Evolutionary conservation across 2,329 filamentous ascomycete genomes (phyloP).

Genomic region (Colletotrichum costaricense): DNA sequence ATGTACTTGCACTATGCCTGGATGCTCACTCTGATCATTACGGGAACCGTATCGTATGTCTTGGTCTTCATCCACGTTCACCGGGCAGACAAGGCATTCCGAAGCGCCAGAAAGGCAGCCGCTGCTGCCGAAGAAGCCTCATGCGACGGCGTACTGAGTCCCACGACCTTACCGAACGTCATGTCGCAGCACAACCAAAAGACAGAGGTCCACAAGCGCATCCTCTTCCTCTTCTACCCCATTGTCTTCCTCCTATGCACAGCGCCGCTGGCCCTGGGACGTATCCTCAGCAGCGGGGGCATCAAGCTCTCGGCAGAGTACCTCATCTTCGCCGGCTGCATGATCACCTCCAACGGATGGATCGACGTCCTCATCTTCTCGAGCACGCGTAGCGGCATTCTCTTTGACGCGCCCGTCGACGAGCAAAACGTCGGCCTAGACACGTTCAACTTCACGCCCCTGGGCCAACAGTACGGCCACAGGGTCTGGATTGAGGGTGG

Average conservation of each 20-base stretch:
- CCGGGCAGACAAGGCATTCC: not conserved
- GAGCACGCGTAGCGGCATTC: conserved; percentile 49
- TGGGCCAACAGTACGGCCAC: conserved; percentile 20
- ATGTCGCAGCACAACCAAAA: not conserved
- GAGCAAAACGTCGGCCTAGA: conserved; percentile 21
- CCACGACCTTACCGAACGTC: not conserved
- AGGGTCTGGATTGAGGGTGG: conserved; percentile 17
- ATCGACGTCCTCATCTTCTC: conserved; percentile 54
- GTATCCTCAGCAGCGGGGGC: conserved; percentile 67
- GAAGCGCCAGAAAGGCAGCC: not conserved
- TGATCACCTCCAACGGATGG: conserved; percentile 62
- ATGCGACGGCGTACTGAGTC: not conserved
- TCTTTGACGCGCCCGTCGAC: conserved; percentile 38
- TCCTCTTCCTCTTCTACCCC: conserved; percentile 67
- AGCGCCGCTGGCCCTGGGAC: conserved; percentile 68
- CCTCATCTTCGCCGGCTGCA: conserved; percentile 62
- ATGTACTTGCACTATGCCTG: conserved; percentile 72
- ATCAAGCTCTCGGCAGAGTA: conserved; percentile 57
- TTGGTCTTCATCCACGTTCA: conserved; percentile 49
- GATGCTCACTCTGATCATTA: conserved; percentile 59
- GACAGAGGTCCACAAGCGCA: conserved; percentile 7
- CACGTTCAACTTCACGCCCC: conserved; percentile 12
- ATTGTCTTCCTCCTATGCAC: conserved; percentile 72
- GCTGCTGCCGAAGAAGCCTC: not conserved
- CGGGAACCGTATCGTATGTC: conserved; percentile 49